Percentiles rank a stretch among this genome's conserved stretches.
Evolutionary conservation across 805 yeast species (phyloP).

Genomic region (Schwanniomyces yamadae): DNA sequence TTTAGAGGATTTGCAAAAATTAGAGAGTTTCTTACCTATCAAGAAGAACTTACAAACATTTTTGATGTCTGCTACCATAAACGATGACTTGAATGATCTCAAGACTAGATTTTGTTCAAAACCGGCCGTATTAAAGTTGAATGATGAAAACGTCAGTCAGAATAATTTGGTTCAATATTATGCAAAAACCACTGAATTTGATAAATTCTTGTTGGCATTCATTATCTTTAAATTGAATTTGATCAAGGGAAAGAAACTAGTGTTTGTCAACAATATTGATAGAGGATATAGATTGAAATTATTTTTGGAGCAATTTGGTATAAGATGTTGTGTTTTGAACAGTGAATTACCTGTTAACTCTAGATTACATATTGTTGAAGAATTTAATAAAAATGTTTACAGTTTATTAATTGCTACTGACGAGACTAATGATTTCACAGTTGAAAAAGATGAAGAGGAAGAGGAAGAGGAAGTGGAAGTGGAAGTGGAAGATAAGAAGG

Average conservation of each 20-base stretch:
- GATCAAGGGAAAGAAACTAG: conserved; percentile 85
- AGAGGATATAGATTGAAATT: conserved; percentile 91
- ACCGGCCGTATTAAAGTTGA: conserved; percentile 79
- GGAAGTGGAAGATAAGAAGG: conserved; percentile 14
- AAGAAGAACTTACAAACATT: conserved; percentile 81
- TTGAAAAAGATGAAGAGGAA: conserved; percentile 49
- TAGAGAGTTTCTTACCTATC: conserved; percentile 65
- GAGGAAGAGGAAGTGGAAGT: conserved; percentile 29
- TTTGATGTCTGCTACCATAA: conserved; percentile 94
- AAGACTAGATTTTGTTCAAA: conserved; percentile 76
- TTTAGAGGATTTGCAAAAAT: conserved; percentile 72
- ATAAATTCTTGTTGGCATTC: conserved; percentile 85
- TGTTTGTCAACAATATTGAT: conserved; percentile 92
- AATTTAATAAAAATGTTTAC: conserved; percentile 87
- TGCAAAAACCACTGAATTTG: conserved; percentile 83
- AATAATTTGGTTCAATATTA: conserved; percentile 78
- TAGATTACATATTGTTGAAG: conserved; percentile 91
- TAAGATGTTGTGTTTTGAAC: conserved; percentile 82
- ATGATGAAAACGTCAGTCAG: conserved; percentile 62
- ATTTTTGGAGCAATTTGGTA: conserved; percentile 92
- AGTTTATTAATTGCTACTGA: conserved; percentile 91
- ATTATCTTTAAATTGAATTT: conserved; percentile 86
- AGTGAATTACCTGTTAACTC: conserved; percentile 92
- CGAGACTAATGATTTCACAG: conserved; percentile 64
- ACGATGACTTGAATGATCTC: conserved; percentile 76